These are phyloP conservation scores for Colletotrichum abscissum DNA, from an alignment of 2,329 filamentous ascomycete genomes.

Conservation along the genomic window DNA sequence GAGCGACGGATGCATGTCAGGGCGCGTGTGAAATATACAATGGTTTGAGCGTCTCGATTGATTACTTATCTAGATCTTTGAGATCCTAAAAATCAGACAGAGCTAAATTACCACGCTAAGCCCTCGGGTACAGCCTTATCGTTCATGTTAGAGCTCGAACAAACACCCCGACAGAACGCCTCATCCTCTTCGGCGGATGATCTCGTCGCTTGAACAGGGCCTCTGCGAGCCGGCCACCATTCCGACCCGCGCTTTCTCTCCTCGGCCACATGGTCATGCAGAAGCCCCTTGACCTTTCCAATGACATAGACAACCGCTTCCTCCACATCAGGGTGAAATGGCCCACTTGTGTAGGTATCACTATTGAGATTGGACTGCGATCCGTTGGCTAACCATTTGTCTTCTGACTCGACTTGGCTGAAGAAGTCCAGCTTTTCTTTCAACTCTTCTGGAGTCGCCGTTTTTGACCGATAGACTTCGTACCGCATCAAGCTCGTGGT, in stretches of 20 bases:
- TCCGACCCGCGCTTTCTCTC: background rate
- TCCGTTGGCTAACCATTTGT: conserved; percentile 36
- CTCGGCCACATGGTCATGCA: conserved; percentile 1
- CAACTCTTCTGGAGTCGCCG: conserved; percentile 50
- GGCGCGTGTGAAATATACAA: too few relatives aligned
- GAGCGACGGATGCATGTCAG: too few relatives aligned
- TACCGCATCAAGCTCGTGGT: conserved; percentile 57
- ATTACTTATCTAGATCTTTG: too few relatives aligned
- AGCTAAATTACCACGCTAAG: too few relatives aligned
- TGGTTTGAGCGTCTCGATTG: too few relatives aligned
- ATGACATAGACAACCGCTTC: conserved; percentile 10
- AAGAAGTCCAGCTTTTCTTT: too few relatives aligned
- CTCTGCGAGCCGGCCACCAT: conserved; percentile 11
- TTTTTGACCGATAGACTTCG: conserved; percentile 62
- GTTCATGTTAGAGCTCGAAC: too few relatives aligned
- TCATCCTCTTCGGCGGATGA: background rate
- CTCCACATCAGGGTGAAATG: background rate
- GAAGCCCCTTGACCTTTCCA: background rate
- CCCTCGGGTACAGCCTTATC: too few relatives aligned
- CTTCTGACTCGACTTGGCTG: too few relatives aligned
- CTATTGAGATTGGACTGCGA: too few relatives aligned
- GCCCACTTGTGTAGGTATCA: background rate
- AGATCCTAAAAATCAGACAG: too few relatives aligned
- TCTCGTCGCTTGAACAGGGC: background rate
- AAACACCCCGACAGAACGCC: too few relatives aligned